A percentile compares a stretch with the other conserved stretches of the same genome.
Conservation (phyloP, 345 rosid genomes). For the Alliaria petiolata region DNA sequence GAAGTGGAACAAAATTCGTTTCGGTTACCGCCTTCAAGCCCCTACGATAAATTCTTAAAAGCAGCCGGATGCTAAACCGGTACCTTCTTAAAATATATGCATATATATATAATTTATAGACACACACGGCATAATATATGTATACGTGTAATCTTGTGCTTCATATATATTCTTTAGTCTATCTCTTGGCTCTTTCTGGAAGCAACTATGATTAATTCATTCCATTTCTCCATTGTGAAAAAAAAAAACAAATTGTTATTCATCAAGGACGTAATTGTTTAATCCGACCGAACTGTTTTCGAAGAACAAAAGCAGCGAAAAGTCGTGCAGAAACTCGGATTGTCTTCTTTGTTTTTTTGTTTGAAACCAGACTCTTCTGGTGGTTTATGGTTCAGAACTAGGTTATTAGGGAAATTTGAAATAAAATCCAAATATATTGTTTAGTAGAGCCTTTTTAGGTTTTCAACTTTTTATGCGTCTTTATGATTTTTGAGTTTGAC, state of each 20-base stretch:
- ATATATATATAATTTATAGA: background rate
- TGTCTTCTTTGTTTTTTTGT: background rate
- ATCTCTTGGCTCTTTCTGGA: conserved; percentile 17
- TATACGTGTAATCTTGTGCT: conserved; percentile 22
- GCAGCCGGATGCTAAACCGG: conserved; percentile 70
- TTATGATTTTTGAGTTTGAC: too few species aligned
- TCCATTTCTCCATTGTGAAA: conserved; percentile 15
- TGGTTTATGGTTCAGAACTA: background rate
- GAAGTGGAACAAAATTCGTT: conserved; percentile 56
- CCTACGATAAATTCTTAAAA: conserved; percentile 78
- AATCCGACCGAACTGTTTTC: background rate
- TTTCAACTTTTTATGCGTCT: too few species aligned
- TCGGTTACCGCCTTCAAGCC: conserved; percentile 83
- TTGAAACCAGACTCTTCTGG: background rate
- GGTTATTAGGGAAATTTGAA: too few species aligned
- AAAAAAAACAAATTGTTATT: background rate
- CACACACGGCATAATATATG: conserved; percentile 11
- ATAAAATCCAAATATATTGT: too few species aligned
- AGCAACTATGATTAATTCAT: conserved; percentile 26
- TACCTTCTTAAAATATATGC: conserved; percentile 21
- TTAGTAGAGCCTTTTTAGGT: too few species aligned
- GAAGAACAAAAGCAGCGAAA: background rate
- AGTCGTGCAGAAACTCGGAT: conserved; percentile 2
- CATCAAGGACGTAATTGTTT: conserved; percentile 1
- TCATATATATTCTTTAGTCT: conserved; percentile 6